Base-by-base conservation (phyloP, 148 eudicot genomes). In the Polygonum maritimum region DNA sequence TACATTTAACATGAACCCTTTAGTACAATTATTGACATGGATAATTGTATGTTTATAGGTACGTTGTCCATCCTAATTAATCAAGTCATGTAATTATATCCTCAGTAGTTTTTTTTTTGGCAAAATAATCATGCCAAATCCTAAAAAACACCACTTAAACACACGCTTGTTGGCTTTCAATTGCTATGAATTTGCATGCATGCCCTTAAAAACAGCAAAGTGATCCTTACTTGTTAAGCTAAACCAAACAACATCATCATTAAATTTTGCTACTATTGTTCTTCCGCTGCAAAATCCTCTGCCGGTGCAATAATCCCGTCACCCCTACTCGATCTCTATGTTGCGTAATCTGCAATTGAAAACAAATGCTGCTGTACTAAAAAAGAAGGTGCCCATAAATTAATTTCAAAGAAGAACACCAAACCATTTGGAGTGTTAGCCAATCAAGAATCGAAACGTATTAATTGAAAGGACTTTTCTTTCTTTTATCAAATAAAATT, bases 301-400 rank as follows among this genome's bases (percentile, higher is more conserved):
- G 67, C 67, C 11, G 13, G 21, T 57, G 63, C 63, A 57, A 57
- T 57, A 2, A 57, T 57, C 63, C 63, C 33, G 31, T 26, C 31
- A 15, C 19, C 19, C 57, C 31, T 26, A 26, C 31, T 26, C 31
- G 31, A 26, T 26, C 55, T 11, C 4, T 10, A 60, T 14, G 35
- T 60, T 60, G 67, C 67, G 67, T 60, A 26, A 60, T 60, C 67
- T 60, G 38, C 67, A 60, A 60, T 60, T 60, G 67, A 22, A 60
- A 60, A 60, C 60, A 54, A 54, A 54, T 26, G 31, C 31, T 26
- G 31, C 31, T 26, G 31, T 26, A 26, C 31, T 26, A 26, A 52
- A n/a, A 54, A 4, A 54, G 8, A 19, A n/a, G n/a, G n/a, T n/a
- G n/a, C n/a, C n/a, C n/a, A n/a, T n/a, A n/a, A 8, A 14, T 15